Evolutionary conservation across 106 monocot genomes (phyloP).

Genomic region (Xerophyta viscosa): DNA sequence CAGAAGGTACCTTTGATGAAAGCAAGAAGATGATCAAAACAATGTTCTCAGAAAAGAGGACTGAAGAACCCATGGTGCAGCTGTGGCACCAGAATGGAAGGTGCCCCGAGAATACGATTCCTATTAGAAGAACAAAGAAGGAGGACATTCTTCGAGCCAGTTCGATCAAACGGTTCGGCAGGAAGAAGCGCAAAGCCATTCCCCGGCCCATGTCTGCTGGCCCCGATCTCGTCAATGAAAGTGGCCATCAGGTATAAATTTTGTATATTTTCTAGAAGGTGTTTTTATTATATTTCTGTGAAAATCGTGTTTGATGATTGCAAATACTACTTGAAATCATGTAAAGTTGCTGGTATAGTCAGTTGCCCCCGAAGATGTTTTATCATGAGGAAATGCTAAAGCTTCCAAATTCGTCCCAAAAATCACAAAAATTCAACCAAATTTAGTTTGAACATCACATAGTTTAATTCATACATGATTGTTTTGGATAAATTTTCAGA

Average conservation of each 20-base stretch:
- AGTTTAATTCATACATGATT: neutral
- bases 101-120: slow-evolving; percentile 80
- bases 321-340: too few species aligned
- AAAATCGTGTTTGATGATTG: too few species aligned
- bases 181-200: slow-evolving; percentile 46
- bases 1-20: slow-evolving; percentile 41
- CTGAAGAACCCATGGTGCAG: slow-evolving; percentile 31
- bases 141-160: slow-evolving; percentile 72
- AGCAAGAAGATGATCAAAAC: slow-evolving; percentile 19
- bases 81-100: slow-evolving; percentile 70
- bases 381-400: too few species aligned
- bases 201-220: slow-evolving; percentile 50
- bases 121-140: slow-evolving; percentile 70
- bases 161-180: slow-evolving; percentile 66
- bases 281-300: slow-evolving; percentile 2
- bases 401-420: too few species aligned
- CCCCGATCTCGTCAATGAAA: slow-evolving; percentile 55
- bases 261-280: neutral
- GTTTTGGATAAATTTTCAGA: too few species aligned
- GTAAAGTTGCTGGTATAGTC: too few species aligned
- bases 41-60: slow-evolving; percentile 3
- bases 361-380: too few species aligned
- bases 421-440: too few species aligned
- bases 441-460: too few species aligned
- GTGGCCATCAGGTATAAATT: slow-evolving; percentile 73